Evolutionary conservation across 2,329 filamentous ascomycete species (phyloP).

Genomic region (Colletotrichum paranaense): DNA sequence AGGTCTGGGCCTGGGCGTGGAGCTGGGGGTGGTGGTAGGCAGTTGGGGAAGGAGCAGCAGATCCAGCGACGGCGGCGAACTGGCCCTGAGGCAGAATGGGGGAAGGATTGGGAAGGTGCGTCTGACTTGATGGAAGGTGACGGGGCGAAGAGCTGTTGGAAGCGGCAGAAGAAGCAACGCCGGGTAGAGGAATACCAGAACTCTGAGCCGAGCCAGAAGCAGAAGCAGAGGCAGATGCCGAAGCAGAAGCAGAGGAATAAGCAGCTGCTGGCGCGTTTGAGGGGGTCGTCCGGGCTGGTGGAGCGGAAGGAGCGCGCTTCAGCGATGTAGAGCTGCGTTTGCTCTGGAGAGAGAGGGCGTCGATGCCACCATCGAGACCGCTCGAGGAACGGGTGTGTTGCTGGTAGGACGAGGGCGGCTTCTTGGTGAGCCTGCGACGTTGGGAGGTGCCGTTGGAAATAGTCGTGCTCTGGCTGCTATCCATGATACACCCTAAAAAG

Average conservation of each 20-base stretch:
- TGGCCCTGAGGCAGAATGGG: slow-evolving; percentile 58
- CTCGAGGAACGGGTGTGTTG: slow-evolving; percentile 54
- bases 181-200: not conserved
- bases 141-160: slow-evolving; percentile 62
- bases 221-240: slow-evolving; percentile 38
- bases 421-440: slow-evolving; percentile 73
- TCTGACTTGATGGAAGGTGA: slow-evolving; percentile 53
- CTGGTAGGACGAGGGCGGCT: slow-evolving; percentile 64
- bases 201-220: not conserved
- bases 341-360: slow-evolving; percentile 68
- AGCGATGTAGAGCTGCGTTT: slow-evolving; percentile 74
- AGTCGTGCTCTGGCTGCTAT: slow-evolving; percentile 51
- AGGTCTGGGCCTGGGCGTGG: slow-evolving; percentile 42
- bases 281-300: slow-evolving; percentile 57
- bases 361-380: slow-evolving; percentile 64
- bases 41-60: slow-evolving; percentile 32
- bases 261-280: slow-evolving; percentile 51
- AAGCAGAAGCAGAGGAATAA: slow-evolving; percentile 17
- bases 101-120: slow-evolving; percentile 55
- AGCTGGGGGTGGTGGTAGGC: slow-evolving; percentile 40
- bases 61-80: slow-evolving; percentile 46
- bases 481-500: slow-evolving; percentile 54
- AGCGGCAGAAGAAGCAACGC: slow-evolving; percentile 6
- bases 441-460: slow-evolving; percentile 59
- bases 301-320: slow-evolving; percentile 70